Conservation (phyloP, 176 grass and related monocot genomes). For the Eleusine indica region DNA sequence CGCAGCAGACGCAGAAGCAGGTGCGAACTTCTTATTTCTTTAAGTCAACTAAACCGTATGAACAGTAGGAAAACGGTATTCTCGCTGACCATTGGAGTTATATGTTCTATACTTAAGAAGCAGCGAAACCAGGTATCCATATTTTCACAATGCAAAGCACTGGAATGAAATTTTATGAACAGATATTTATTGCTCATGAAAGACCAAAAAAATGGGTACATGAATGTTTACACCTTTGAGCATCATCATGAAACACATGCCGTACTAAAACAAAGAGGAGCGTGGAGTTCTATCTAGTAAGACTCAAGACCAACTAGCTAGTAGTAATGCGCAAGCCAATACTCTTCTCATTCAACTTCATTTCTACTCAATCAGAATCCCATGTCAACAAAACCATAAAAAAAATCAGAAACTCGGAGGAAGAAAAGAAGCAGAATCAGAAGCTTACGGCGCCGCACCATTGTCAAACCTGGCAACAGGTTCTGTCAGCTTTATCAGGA, state of each 20-base stretch:
- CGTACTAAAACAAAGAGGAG: conserved; percentile 1
- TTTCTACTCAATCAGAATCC: conserved; percentile 30
- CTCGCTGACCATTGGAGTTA: background rate
- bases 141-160: background rate
- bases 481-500: background rate
- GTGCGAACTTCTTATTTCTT: background rate
- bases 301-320: background rate
- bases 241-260: conserved; percentile 32
- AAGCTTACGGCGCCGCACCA: conserved; percentile 29
- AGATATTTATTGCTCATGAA: conserved; percentile 35
- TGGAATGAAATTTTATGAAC: conserved; percentile 3
- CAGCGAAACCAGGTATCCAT: background rate
- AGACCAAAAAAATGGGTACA: conserved; percentile 36
- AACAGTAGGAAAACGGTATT: background rate
- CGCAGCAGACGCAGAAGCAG: background rate
- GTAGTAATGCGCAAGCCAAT: background rate
- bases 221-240: conserved; percentile 35
- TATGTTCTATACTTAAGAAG: background rate
- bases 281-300: background rate
- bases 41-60: background rate
- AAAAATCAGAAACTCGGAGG: background rate
- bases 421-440: conserved; percentile 46
- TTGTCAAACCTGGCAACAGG: background rate
- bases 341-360: conserved; percentile 39
- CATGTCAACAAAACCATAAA: background rate